A percentile compares a stretch with the other conserved stretches of the same genome.
phyloP scores from a whole-genome alignment of 768 basidiomycete species.

The Macrolepiota fuliginosa region DNA sequence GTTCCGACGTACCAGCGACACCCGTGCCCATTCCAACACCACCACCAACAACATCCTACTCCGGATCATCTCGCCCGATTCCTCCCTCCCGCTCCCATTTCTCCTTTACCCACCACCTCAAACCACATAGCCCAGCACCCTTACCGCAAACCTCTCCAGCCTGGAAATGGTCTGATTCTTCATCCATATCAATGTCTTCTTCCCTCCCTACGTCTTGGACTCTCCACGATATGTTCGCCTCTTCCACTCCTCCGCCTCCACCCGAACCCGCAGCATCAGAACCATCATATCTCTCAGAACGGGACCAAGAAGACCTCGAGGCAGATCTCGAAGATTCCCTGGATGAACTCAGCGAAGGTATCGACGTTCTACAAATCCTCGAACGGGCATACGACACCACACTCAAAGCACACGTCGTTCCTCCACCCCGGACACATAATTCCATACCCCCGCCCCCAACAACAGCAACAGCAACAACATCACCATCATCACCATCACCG shows the following conservation, averaged over 20 bases:
- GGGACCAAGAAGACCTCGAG: conserved; percentile 16
- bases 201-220: conserved; percentile 3
- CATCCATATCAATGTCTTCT: background rate
- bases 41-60: conserved; percentile 7
- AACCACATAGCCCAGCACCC: conserved; percentile 15
- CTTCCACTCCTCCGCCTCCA: conserved; percentile 15
- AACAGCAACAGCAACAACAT: no score
- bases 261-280: conserved; percentile 4
- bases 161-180: conserved; percentile 16
- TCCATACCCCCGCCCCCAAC: no score
- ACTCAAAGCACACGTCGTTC: conserved; percentile 55
- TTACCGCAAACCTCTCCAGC: background rate
- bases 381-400: conserved; percentile 70
- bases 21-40: conserved; percentile 12
- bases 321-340: conserved; percentile 36
- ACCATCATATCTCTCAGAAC: conserved; percentile 1
- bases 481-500: no score
- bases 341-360: conserved; percentile 67
- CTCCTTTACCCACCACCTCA: conserved; percentile 26
- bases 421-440: conserved; percentile 11
- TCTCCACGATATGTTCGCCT: conserved; percentile 11
- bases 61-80: conserved; percentile 11
- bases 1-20: conserved; percentile 14
- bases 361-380: conserved; percentile 66
- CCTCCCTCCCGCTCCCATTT: conserved; percentile 18